Evolutionary conservation across 192 early-diverging fungal genomes (phyloP).

Genomic region (Coemansia sp.): DNA sequence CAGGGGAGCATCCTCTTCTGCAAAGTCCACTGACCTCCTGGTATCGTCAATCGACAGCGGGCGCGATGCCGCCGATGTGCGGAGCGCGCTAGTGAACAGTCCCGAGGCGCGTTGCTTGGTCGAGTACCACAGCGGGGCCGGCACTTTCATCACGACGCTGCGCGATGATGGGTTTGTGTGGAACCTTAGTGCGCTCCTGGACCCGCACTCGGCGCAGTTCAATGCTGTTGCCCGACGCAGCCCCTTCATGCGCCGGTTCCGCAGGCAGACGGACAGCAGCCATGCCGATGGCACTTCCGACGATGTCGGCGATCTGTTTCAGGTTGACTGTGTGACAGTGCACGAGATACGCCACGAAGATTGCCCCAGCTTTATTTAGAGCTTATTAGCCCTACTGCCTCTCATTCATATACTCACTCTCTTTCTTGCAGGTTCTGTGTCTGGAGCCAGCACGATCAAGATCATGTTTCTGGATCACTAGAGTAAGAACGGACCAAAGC

Average conservation of each 20-base stretch:
- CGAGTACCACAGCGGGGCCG: slow-evolving; percentile 17
- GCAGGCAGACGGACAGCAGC: background rate
- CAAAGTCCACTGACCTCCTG: slow-evolving; percentile 13
- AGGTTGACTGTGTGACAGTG: slow-evolving; percentile 24
- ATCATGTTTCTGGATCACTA: no score
- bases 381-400: background rate
- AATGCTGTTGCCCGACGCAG: slow-evolving; percentile 27
- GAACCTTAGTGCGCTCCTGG: slow-evolving; percentile 34
- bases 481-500: no score
- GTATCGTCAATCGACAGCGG: slow-evolving; percentile 18
- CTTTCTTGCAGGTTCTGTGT: background rate
- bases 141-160: slow-evolving; percentile 34
- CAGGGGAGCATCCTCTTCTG: background rate
- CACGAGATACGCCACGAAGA: slow-evolving; percentile 35
- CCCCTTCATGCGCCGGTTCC: slow-evolving; percentile 30
- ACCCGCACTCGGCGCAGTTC: slow-evolving; percentile 22
- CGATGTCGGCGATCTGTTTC: slow-evolving; percentile 15
- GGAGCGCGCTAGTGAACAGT: slow-evolving; percentile 17
- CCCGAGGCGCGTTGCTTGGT: slow-evolving; percentile 34
- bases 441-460: no score
- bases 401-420: no score
- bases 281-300: background rate
- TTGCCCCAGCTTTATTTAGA: slow-evolving; percentile 15
- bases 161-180: slow-evolving; percentile 48
- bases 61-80: slow-evolving; percentile 20